phyloP scores from a whole-genome alignment of 2,329 filamentous ascomycete species.

The Gnomoniopsis smithogilvyi region DNA sequence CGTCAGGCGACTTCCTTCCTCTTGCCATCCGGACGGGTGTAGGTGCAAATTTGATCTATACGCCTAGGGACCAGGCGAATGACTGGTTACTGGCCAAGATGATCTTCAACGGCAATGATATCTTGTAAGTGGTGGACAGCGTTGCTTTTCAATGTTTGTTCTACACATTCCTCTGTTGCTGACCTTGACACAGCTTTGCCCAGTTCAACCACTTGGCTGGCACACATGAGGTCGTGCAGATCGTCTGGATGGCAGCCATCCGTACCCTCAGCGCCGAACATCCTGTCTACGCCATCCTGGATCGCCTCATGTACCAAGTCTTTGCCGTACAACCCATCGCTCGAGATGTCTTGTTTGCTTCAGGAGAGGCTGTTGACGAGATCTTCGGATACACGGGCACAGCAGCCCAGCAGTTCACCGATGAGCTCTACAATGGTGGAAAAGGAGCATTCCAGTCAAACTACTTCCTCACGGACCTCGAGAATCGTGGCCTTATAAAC shows the following conservation, averaged over 20 bases:
- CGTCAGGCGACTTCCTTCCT: slow-evolving; percentile 41
- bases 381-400: slow-evolving; percentile 29
- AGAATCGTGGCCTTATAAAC: slow-evolving; percentile 38
- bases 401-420: slow-evolving; percentile 27
- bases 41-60: slow-evolving; percentile 40
- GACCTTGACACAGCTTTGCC: slow-evolving; percentile 23
- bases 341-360: slow-evolving; percentile 24
- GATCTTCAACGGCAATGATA: slow-evolving; percentile 45
- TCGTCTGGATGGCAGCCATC: slow-evolving; percentile 40
- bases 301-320: slow-evolving; percentile 31
- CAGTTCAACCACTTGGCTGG: slow-evolving; percentile 41
- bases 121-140: slow-evolving; percentile 27
- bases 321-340: slow-evolving; percentile 30
- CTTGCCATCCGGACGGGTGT: slow-evolving; percentile 46
- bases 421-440: slow-evolving; percentile 25
- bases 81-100: slow-evolving; percentile 52
- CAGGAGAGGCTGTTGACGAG: slow-evolving; percentile 29
- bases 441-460: slow-evolving; percentile 33
- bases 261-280: slow-evolving; percentile 43
- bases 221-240: slow-evolving; percentile 42
- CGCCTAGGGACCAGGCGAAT: slow-evolving; percentile 37
- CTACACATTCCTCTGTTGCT: background rate
- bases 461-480: slow-evolving; percentile 37
- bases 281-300: slow-evolving; percentile 37
- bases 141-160: no score